phyloP scores from a whole-genome alignment of 2,329 filamentous ascomycete genomes.

The Allantophomopsis lycopodina region DNA sequence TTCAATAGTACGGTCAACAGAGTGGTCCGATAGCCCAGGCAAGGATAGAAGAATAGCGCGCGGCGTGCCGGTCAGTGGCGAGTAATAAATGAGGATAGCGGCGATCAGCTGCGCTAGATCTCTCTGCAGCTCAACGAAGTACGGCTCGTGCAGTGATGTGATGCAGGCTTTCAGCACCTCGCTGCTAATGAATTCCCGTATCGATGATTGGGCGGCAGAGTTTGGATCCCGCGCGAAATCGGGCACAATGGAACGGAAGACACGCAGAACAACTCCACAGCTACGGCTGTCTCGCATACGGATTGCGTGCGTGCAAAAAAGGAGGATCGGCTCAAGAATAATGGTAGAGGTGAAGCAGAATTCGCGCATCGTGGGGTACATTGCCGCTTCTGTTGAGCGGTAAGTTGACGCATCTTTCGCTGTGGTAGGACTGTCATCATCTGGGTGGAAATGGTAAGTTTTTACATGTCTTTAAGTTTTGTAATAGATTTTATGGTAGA shows the following conservation, averaged over 20 bases:
- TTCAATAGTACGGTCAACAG: constrained; percentile 51
- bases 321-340: constrained; percentile 75
- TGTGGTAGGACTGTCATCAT: constrained; percentile 5
- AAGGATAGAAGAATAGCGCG: constrained; percentile 64
- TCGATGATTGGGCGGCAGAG: constrained; percentile 40
- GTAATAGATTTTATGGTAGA: not conserved
- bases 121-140: constrained; percentile 93
- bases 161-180: constrained; percentile 86
- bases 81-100: constrained; percentile 68
- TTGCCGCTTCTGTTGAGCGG: constrained; percentile 11
- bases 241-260: constrained; percentile 75
- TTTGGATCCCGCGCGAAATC: constrained; percentile 53
- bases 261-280: constrained; percentile 70
- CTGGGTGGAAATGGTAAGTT: not conserved
- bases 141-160: constrained; percentile 82
- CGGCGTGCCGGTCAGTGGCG: constrained; percentile 54
- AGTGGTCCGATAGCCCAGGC: constrained; percentile 57
- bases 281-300: constrained; percentile 82
- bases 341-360: constrained; percentile 69
- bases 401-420: not conserved
- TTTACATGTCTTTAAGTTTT: not conserved
- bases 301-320: constrained; percentile 86
- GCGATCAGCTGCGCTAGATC: constrained; percentile 83
- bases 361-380: constrained; percentile 51
- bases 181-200: constrained; percentile 80